A percentile compares a stretch with the other conserved stretches of the same genome.
Evolutionary conservation across 345 rosid species (phyloP).

Genomic region (Passiflora organensis): DNA sequence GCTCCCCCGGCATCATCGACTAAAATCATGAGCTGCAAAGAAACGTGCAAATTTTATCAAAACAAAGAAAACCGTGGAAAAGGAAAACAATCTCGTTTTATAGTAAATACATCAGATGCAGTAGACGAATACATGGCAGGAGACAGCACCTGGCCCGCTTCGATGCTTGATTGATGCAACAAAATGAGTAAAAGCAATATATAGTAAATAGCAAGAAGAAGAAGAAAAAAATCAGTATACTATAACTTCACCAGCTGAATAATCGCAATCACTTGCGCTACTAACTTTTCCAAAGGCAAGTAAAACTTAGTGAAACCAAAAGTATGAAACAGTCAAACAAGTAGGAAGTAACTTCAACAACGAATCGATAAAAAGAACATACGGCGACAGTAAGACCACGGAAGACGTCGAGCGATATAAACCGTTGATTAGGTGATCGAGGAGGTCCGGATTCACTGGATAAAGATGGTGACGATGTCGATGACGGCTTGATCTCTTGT

Average conservation of each 20-base stretch:
- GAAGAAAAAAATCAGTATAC: neutral
- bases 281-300: too few relatives aligned
- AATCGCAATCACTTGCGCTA: too few relatives aligned
- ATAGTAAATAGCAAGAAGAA: neutral
- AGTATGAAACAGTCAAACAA: neutral
- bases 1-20: slow-evolving; percentile 66
- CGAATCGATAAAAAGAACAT: slow-evolving; percentile 9
- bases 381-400: slow-evolving; percentile 62
- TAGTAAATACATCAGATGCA: too few relatives aligned
- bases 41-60: neutral
- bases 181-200: too few relatives aligned
- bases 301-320: neutral
- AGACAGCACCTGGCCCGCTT: too few relatives aligned
- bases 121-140: neutral
- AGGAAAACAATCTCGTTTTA: too few relatives aligned
- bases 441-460: slow-evolving; percentile 15
- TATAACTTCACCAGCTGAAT: neutral
- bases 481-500: slow-evolving; percentile 14
- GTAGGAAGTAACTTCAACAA: too few relatives aligned
- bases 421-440: slow-evolving; percentile 29
- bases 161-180: too few relatives aligned
- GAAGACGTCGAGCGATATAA: slow-evolving; percentile 49
- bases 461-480: slow-evolving; percentile 11
- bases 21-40: slow-evolving; percentile 49
- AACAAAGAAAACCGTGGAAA: neutral